These are phyloP conservation scores for Saraca asoca DNA, from an alignment of 331 rosid species.

Conservation along the genomic window DNA sequence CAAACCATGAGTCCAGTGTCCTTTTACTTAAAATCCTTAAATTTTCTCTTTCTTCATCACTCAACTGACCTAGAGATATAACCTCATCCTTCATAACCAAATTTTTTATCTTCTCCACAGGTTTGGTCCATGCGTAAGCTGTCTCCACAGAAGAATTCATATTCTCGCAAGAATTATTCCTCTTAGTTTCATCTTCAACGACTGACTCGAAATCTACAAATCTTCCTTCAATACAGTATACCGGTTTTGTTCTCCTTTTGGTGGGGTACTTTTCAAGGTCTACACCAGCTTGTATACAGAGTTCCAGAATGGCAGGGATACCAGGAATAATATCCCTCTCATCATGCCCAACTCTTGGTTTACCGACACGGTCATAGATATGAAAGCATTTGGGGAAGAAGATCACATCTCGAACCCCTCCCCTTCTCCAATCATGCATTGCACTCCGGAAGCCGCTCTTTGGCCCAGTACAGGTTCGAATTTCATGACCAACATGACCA, in stretches of 20 bases:
- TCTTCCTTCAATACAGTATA: conserved; percentile 81
- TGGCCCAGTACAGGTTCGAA: conserved; percentile 72
- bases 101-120: conserved; percentile 32
- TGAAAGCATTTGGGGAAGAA: conserved; percentile 76
- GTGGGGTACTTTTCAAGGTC: conserved; percentile 61
- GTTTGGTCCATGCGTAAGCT: conserved; percentile 24
- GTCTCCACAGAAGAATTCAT: conserved; percentile 17
- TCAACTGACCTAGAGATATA: conserved; percentile 37
- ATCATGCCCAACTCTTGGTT: conserved; percentile 79
- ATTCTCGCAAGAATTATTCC: conserved; percentile 26
- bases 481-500: conserved; percentile 74
- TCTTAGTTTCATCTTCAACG: conserved; percentile 28
- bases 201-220: conserved; percentile 75
- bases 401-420: conserved; percentile 63
- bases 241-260: conserved; percentile 79
- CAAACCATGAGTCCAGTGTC: conserved; percentile 70
- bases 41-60: conserved; percentile 30
- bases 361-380: conserved; percentile 81
- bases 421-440: conserved; percentile 74
- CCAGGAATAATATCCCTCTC: conserved; percentile 57
- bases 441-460: conserved; percentile 62
- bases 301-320: conserved; percentile 80
- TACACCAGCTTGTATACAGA: conserved; percentile 85
- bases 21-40: conserved; percentile 46
- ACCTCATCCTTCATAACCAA: conserved; percentile 32